Base-by-base conservation (phyloP, 306 rosid species). In the Rosa lucieae region DNA sequence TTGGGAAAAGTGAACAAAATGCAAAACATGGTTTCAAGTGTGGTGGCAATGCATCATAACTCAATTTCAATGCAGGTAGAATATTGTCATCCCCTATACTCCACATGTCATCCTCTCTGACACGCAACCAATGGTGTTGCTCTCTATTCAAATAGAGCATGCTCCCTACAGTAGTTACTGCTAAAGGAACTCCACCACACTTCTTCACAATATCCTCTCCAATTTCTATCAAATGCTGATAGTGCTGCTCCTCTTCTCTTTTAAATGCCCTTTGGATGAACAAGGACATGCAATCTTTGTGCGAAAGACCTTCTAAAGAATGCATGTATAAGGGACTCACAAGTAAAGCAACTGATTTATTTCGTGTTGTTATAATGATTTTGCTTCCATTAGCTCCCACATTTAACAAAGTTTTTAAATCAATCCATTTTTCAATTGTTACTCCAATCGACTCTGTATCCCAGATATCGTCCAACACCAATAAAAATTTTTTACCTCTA, bases 391-490 rank as follows among this genome's bases (percentile, higher is more conserved):
- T 40, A 5, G 75, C 76, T 66, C 79, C 83, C 4, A 53, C 55
- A 18, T 6, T 17, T 5, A 63, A 49, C 51, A 80, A 44, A 5
- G 8, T 55, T 29, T 67, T 75, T 15, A 80, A 51, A 8, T 0
- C 2, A 8, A 1, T n/a, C 80, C 80, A 76, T 76, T 55, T 69
- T 3, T 1, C 15, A 3, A 7, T 15, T 3, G 4, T 52, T 2
- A 21, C 2, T 12, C 21, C 63, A 43, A 40, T 39, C 5, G 3
- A 10, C 0, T 10, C 8, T 1, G 2, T 42, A 11, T 68, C 37
- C 84, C 84, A 76, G 7, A 81, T 77, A 81, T 81, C 80, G 70
- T 75, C 84, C 72, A 81, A 26, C 21, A 81, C 56, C 0, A 76
- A 58, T 1, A 76, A n/a, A 39, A 75, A 51, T 9, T 40, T 75